A percentile compares a stretch with the other conserved stretches of the same genome.
Conservation (phyloP, 805 yeast species). For the Pichia deserticola region DNA sequence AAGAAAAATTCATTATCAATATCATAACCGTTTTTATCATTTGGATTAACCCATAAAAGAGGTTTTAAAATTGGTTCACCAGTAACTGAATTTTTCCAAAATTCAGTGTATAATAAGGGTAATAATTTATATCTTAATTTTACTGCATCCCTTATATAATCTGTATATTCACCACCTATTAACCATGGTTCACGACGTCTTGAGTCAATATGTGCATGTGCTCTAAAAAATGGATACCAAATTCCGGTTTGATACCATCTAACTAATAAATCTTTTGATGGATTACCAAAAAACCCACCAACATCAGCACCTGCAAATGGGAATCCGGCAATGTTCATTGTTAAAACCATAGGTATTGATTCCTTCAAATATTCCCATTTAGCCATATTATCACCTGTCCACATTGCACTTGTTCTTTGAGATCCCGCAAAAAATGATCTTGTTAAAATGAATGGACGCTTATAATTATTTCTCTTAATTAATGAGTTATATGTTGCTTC, state of each 20-base stretch:
- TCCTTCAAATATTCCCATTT: conserved; percentile 79
- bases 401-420: conserved; percentile 84
- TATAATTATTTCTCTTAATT: conserved; percentile 37
- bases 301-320: conserved; percentile 96
- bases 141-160: conserved; percentile 62
- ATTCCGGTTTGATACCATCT: conserved; percentile 97
- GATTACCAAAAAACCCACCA: conserved; percentile 94
- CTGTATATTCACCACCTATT: conserved; percentile 64
- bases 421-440: conserved; percentile 87
- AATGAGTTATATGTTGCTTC: conserved; percentile 72
- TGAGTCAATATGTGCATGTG: conserved; percentile 93
- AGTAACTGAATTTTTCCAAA: conserved; percentile 49
- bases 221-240: conserved; percentile 95
- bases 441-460: conserved; percentile 83
- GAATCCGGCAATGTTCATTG: conserved; percentile 74
- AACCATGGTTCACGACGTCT: conserved; percentile 91
- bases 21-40: conserved; percentile 38
- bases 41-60: conserved; percentile 49
- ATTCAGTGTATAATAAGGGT: conserved; percentile 75
- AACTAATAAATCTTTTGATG: conserved; percentile 67
- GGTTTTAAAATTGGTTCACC: conserved; percentile 74
- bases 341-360: conserved; percentile 83
- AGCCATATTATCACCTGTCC: conserved; percentile 97
- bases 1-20: conserved; percentile 81
- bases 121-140: conserved; percentile 65